Percentiles rank a stretch among this genome's conserved stretches.
Conservation (phyloP, 768 basidiomycete species). For the Suillus hirtellus region DNA sequence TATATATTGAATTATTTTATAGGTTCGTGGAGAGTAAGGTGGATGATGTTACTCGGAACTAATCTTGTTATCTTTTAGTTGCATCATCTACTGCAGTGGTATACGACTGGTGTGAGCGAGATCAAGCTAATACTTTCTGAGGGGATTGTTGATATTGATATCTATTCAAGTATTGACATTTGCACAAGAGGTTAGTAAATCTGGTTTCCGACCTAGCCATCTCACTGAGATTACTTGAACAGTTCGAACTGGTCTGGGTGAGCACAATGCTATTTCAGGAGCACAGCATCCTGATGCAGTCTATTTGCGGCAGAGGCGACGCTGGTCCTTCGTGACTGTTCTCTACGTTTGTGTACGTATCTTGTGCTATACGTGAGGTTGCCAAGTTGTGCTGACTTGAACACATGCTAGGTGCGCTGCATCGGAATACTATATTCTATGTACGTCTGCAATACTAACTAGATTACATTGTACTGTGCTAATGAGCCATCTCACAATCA, state of each 20-base stretch:
- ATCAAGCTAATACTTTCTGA: neutral
- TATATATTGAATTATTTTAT: neutral
- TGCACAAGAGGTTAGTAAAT: neutral
- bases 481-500: neutral
- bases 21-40: neutral
- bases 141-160: neutral
- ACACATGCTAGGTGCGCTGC: neutral
- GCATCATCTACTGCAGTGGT: neutral
- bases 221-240: neutral
- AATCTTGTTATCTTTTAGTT: neutral
- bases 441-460: neutral
- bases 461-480: neutral
- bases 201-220: neutral
- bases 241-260: neutral
- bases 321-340: neutral
- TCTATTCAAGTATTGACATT: neutral
- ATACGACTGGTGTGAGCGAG: neutral
- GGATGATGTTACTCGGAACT: neutral
- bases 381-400: neutral
- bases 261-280: neutral
- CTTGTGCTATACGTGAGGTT: neutral
- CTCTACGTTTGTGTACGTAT: neutral
- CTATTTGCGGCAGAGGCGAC: neutral
- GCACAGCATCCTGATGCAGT: neutral
- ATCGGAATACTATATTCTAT: neutral